Conservation (phyloP, 257 asterid genomes). For the Fraxinus excelsior region DNA sequence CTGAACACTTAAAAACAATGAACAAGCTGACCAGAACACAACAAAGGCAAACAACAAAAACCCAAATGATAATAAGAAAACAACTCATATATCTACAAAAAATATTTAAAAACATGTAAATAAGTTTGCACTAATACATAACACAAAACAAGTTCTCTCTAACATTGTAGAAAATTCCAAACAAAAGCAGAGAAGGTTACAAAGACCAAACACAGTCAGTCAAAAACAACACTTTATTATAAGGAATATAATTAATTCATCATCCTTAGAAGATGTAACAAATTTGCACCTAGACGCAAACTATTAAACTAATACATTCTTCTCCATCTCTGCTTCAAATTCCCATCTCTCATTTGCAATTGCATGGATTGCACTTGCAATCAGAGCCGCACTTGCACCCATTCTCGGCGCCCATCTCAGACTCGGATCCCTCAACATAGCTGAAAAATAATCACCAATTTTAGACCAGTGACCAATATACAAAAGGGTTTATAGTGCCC, state of each 20-base stretch:
- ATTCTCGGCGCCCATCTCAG: conserved; percentile 47
- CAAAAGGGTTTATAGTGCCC: no score
- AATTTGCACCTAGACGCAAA: no score
- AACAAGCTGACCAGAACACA: no score
- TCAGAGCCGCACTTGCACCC: conserved; percentile 82
- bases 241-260: not conserved
- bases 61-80: no score
- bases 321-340: conserved; percentile 43
- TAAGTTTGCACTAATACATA: no score
- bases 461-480: no score
- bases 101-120: no score
- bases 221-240: not conserved
- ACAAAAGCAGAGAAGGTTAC: not conserved
- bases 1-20: no score
- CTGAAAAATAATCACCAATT: conserved; percentile 20
- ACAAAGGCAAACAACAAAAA: no score
- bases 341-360: conserved; percentile 58
- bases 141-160: no score
- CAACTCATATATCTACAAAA: no score
- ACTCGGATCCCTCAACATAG: conserved; percentile 36
- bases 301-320: not conserved
- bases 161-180: not conserved
- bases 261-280: not conserved
- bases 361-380: conserved; percentile 95
- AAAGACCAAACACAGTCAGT: not conserved